Evolutionary conservation across 768 basidiomycete species (phyloP).

Genomic region (Termitomyces sp.): DNA sequence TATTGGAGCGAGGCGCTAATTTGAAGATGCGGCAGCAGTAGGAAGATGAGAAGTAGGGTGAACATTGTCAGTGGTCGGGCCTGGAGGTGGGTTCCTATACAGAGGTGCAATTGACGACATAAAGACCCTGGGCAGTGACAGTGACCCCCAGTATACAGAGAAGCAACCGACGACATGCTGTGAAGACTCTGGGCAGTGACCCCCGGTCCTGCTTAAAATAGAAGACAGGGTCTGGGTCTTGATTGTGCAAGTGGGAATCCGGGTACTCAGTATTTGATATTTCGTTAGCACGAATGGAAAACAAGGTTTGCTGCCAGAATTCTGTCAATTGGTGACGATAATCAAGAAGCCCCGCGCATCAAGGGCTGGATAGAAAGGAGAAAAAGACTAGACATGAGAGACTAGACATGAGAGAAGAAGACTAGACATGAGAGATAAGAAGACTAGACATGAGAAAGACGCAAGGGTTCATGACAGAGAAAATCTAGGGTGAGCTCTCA

Average conservation of each 20-base stretch:
- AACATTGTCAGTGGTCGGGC: background rate
- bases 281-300: conserved; percentile 1
- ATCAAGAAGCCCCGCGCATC: conserved; percentile 3
- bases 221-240: background rate
- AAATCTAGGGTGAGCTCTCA: background rate
- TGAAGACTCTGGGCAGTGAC: background rate
- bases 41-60: background rate
- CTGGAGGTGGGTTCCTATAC: background rate
- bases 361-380: background rate
- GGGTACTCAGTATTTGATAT: background rate
- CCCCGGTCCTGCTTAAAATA: conserved; percentile 3
- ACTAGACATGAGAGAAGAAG: too few species aligned
- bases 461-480: background rate
- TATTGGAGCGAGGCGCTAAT: background rate
- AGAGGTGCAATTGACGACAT: background rate
- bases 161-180: background rate
- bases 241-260: background rate
- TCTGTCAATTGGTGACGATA: conserved; percentile 4
- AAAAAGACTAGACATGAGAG: background rate
- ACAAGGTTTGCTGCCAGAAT: background rate
- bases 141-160: background rate
- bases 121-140: background rate
- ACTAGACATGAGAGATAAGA: background rate
- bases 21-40: background rate
- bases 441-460: conserved; percentile 1